Percentiles rank a stretch among this genome's conserved stretches.
These are phyloP conservation scores for Fonsecaea multimorphosa DNA, from an alignment of 2,329 filamentous ascomycete genomes.

Conservation along the genomic window DNA sequence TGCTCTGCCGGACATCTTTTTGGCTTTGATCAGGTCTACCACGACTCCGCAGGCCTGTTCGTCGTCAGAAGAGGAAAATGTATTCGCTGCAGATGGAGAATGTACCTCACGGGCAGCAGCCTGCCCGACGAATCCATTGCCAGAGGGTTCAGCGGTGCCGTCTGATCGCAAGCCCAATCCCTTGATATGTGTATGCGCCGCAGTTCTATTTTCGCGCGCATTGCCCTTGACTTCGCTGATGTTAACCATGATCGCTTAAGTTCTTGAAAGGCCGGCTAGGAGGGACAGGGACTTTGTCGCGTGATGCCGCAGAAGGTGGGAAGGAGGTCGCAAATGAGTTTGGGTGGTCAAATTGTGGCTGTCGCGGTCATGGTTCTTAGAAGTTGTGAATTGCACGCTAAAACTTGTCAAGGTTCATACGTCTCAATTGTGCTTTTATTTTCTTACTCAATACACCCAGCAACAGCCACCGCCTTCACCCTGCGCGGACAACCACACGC, in stretches of 20 bases:
- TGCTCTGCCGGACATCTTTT: conserved; percentile 96
- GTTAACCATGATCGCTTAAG: conserved; percentile 71
- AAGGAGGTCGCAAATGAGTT: background rate
- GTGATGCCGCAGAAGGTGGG: conserved; percentile 12
- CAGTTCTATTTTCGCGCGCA: conserved; percentile 92
- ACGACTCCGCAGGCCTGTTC: conserved; percentile 89
- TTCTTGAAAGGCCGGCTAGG: conserved; percentile 10
- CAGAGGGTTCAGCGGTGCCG: conserved; percentile 80
- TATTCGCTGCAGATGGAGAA: background rate
- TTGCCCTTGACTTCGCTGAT: conserved; percentile 95
- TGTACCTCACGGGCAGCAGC: conserved; percentile 82
- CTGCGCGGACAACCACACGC: background rate
- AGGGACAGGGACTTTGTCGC: conserved; percentile 19
- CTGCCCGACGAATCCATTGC: conserved; percentile 89
- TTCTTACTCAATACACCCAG: background rate
- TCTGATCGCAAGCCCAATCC: conserved; percentile 85
- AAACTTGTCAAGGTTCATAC: background rate
- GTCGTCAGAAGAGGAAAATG: conserved; percentile 14
- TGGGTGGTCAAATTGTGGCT: background rate
- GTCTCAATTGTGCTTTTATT: background rate
- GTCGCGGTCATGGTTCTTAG: background rate
- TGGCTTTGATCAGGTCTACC: conserved; percentile 91
- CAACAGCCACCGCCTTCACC: background rate
- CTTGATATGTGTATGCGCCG: conserved; percentile 97
- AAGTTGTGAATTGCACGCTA: background rate